Evolutionary conservation across 1,139 yeast genomes (phyloP).

Genomic region (Yamadazyma diospyri): DNA sequence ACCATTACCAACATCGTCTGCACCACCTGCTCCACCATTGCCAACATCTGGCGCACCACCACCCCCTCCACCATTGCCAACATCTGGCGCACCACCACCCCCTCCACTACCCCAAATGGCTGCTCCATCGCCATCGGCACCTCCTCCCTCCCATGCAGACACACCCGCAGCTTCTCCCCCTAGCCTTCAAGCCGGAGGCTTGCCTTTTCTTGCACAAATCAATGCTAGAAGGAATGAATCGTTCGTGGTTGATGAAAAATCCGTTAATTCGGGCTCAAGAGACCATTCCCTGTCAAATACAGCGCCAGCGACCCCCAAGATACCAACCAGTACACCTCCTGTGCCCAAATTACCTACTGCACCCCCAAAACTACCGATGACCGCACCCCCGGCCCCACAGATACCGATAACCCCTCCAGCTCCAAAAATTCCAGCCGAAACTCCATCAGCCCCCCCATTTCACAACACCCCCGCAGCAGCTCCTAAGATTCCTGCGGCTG

Average conservation of each 20-base stretch:
- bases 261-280: slow-evolving; percentile 15
- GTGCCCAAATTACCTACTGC: slow-evolving; percentile 14
- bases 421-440: slow-evolving; percentile 8
- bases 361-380: too few relatives aligned
- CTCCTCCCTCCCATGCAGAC: slow-evolving; percentile 6
- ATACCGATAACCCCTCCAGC: slow-evolving; percentile 6
- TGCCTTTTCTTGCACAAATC: slow-evolving; percentile 43
- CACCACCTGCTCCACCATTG: slow-evolving; percentile 17
- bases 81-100: slow-evolving; percentile 18
- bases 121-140: slow-evolving; percentile 17
- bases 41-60: slow-evolving; percentile 17
- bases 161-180: slow-evolving; percentile 19
- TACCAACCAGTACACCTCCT: slow-evolving; percentile 15
- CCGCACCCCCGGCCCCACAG: slow-evolving; percentile 14
- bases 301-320: slow-evolving; percentile 13
- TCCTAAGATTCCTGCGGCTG: slow-evolving; percentile 8
- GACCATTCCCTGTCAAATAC: too few relatives aligned
- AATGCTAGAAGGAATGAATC: slow-evolving; percentile 37
- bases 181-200: slow-evolving; percentile 24
- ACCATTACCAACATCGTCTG: too few relatives aligned
- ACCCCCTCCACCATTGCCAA: slow-evolving; percentile 15
- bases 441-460: slow-evolving; percentile 9
- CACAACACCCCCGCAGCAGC: slow-evolving; percentile 13
- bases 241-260: slow-evolving; percentile 33
- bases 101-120: slow-evolving; percentile 15